Base-by-base conservation (phyloP, 306 rosid species). In the Trifolium repens region DNA sequence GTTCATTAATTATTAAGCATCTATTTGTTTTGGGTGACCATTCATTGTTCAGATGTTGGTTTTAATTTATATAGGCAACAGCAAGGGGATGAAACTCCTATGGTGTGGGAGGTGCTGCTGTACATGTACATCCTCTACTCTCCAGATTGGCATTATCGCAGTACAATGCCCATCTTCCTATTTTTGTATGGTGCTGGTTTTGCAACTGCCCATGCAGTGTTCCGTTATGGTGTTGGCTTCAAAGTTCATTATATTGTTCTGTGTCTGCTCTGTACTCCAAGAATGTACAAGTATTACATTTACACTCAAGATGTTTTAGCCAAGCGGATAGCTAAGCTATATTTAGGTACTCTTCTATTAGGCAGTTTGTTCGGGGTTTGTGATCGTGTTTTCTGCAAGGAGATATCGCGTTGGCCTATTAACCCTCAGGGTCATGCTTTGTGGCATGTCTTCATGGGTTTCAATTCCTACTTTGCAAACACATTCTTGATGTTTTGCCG, bases 101-200 rank as follows among this genome's bases (percentile, higher is more conserved):
- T 91, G 97, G 91, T 91, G 16, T 91, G 96, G 97, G 97, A 91
- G 86, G 89, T 91, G 91, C 93, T 91, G 26, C 93, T 91, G 74
- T 91, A 89, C 81, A 86, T 91, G 83, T 91, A 91, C 88, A 91
- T 91, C 81, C 93, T 91, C 75, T 75, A 89, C 79, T 89, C 97
- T 61, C 97, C 97, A 59, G 97, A 91, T 69, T 91, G 97, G 97
- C 97, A 89, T 77, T 89, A 91, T 77, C 94, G 93, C 55, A 86
- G 90, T 81, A 91, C 97, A 53, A 91, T 91, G 97, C 97, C 97
- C 60, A 89, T 85, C 79, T 89, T 91, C 75, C 91, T 91, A 80
- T 91, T 91, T 75, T 78, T 89, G 24, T 91, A 91, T 70, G 97
- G 96, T 82, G 90, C 81, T 61, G 65, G 17, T 55, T 91, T 91